phyloP scores from a whole-genome alignment of 257 asterid genomes.

The Ilex asprella region DNA sequence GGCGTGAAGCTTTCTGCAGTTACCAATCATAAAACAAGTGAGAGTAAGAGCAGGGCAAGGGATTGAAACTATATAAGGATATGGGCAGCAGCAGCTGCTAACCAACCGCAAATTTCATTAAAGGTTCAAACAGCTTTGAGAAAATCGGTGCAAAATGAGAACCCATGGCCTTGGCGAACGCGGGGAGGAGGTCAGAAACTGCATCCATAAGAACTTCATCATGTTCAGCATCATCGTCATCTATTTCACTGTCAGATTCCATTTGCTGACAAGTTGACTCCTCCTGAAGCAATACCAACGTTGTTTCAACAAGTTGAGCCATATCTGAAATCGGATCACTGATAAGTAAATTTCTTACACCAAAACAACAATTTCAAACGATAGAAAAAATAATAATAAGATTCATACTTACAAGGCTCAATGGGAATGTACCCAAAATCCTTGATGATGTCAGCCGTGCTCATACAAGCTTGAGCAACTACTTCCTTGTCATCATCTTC shows the following conservation, averaged over 20 bases:
- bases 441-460: conserved; percentile 71
- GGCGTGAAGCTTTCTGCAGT: conserved; percentile 81
- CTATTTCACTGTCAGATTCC: conserved; percentile 75
- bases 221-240: conserved; percentile 81
- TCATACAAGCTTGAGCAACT: conserved; percentile 93
- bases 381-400: conserved; percentile 7
- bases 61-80: neutral
- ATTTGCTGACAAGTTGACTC: conserved; percentile 77
- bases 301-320: conserved; percentile 67
- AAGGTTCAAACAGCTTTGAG: conserved; percentile 66
- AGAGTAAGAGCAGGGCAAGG: neutral
- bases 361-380: conserved; percentile 15
- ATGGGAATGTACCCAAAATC: conserved; percentile 80
- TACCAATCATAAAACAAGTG: neutral
- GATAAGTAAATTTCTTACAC: conserved; percentile 9
- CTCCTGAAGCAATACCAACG: conserved; percentile 69
- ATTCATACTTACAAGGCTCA: conserved; percentile 75
- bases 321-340: conserved; percentile 39
- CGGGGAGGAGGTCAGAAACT: conserved; percentile 97
- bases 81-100: conserved; percentile 14
- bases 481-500: conserved; percentile 98
- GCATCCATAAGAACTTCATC: conserved; percentile 99
- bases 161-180: conserved; percentile 91
- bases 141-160: conserved; percentile 79
- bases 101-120: conserved; percentile 90